These are phyloP conservation scores for Erucastrum elatum DNA, from an alignment of 345 rosid species.

Conservation along the genomic window DNA sequence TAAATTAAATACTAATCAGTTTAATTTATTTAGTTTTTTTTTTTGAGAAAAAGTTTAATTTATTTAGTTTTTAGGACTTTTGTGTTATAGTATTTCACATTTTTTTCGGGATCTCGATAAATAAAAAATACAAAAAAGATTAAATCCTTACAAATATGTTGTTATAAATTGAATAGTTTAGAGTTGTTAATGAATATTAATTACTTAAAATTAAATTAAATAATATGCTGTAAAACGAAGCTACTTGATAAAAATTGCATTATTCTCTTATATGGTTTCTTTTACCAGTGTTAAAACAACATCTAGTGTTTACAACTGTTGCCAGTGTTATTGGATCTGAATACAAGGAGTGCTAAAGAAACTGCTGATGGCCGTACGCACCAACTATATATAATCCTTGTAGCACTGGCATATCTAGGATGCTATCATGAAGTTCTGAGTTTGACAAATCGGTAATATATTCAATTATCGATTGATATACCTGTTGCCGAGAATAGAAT, in stretches of 20 bases:
- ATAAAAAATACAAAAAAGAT: background rate
- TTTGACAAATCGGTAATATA: background rate
- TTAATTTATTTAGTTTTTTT: background rate
- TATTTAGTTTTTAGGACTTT: background rate
- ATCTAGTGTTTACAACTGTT: background rate
- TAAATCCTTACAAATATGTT: background rate
- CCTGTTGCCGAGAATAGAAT: conserved; percentile 25
- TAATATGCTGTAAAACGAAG: background rate
- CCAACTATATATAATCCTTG: too few relatives aligned
- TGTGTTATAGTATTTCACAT: background rate
- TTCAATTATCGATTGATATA: background rate
- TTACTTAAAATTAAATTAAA: background rate
- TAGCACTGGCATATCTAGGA: too few relatives aligned
- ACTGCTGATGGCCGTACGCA: background rate
- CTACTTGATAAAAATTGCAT: background rate
- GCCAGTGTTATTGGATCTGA: background rate
- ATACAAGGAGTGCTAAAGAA: background rate
- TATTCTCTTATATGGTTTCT: background rate
- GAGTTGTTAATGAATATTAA: background rate
- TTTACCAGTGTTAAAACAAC: background rate
- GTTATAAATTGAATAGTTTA: background rate
- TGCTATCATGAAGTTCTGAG: background rate
- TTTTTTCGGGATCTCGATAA: background rate
- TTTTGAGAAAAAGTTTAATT: background rate
- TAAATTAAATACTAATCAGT: background rate